Evolutionary conservation across 1,284 basidiomycete species (phyloP).

Genomic region (Clitocybe nebularis): DNA sequence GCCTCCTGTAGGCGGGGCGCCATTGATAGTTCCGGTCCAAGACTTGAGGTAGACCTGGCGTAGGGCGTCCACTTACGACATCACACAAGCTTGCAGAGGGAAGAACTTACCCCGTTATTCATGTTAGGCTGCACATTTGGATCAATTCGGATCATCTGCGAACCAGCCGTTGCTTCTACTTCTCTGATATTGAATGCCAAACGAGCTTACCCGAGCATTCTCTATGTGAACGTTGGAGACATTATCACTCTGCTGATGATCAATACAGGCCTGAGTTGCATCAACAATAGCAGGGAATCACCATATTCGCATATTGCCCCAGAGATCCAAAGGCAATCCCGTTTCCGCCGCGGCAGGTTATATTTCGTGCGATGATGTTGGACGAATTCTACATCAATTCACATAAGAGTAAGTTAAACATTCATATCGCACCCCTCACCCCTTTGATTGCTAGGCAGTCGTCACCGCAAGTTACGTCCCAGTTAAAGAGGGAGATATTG

Average conservation of each 20-base stretch:
- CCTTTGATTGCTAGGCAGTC: conserved; percentile 69
- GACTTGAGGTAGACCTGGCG: conserved; percentile 66
- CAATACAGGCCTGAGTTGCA: conserved; percentile 1
- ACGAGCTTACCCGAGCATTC: conserved; percentile 39
- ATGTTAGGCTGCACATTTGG: conserved; percentile 51
- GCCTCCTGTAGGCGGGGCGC: conserved; percentile 58
- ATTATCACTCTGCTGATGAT: conserved; percentile 40
- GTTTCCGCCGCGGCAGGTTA: conserved; percentile 60
- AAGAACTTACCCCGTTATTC: conserved; percentile 40
- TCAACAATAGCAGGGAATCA: conserved; percentile 23
- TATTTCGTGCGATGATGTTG: conserved; percentile 45
- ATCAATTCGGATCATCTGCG: conserved; percentile 43
- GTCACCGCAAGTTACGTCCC: conserved; percentile 60
- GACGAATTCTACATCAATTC: conserved; percentile 46
- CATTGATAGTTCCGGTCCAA: conserved; percentile 54
- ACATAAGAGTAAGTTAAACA: background rate
- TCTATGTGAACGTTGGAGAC: conserved; percentile 55
- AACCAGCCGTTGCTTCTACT: no score
- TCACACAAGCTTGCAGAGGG: no score
- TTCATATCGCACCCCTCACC: conserved; percentile 30
- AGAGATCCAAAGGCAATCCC: conserved; percentile 63
- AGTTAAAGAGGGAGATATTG: conserved; percentile 48
- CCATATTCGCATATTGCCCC: conserved; percentile 56
- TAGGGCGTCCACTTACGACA: background rate
- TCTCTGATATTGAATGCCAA: conserved; percentile 4